phyloP scores from a whole-genome alignment of 2,329 filamentous ascomycete genomes.

The Trichoderma koningii region DNA sequence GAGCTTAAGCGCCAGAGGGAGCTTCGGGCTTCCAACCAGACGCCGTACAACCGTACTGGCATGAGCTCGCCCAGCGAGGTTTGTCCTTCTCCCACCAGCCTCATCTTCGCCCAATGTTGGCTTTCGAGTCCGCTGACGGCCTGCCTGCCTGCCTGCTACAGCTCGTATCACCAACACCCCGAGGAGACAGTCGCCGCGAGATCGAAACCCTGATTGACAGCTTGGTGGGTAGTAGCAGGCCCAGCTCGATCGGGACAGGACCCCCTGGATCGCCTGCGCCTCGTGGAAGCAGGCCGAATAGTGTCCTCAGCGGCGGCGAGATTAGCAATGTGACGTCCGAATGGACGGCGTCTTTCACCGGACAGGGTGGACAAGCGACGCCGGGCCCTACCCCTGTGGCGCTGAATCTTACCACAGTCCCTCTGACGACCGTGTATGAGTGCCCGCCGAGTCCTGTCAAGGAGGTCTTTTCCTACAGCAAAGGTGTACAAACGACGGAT shows the following conservation, averaged over 20 bases:
- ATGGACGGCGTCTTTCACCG: conserved; percentile 51
- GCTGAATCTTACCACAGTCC: conserved; percentile 73
- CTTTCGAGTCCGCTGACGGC: conserved; percentile 10
- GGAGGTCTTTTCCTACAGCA: conserved; percentile 95
- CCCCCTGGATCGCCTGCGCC: conserved; percentile 65
- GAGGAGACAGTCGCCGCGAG: conserved; percentile 69
- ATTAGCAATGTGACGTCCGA: conserved; percentile 75
- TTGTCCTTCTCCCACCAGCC: conserved; percentile 38
- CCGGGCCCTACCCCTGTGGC: conserved; percentile 45
- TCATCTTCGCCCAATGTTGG: not conserved
- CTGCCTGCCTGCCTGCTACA: conserved; percentile 30
- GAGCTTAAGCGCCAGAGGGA: conserved; percentile 94
- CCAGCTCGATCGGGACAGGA: conserved; percentile 65
- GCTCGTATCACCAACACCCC: conserved; percentile 69
- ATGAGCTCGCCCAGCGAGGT: conserved; percentile 73
- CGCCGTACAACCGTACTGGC: conserved; percentile 68
- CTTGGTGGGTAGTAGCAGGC: conserved; percentile 76
- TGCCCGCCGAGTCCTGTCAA: conserved; percentile 72
- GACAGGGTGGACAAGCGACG: conserved; percentile 37
- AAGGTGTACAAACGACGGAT: conserved; percentile 88
- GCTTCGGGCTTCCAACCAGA: conserved; percentile 70
- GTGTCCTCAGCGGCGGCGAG: conserved; percentile 79
- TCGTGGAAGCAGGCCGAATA: conserved; percentile 80
- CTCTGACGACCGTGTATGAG: conserved; percentile 78
- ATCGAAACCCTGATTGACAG: conserved; percentile 85